Percentiles rank a stretch among this genome's conserved stretches.
Evolutionary conservation across 1,139 yeast species (phyloP).

Genomic region (Blastobotrys buckinghamii): DNA sequence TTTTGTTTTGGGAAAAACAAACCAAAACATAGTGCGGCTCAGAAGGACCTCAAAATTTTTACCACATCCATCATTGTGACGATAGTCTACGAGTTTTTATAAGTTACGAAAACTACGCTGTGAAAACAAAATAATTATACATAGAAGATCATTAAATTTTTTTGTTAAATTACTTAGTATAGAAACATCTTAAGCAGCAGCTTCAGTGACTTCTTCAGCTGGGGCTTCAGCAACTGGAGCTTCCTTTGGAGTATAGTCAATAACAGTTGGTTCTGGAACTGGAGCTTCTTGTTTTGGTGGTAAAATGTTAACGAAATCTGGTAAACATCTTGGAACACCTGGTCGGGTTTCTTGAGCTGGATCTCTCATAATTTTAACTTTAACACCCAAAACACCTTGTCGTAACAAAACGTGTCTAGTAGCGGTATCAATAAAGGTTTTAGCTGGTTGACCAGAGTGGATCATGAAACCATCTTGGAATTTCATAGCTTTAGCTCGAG

Average conservation of each 20-base stretch:
- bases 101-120: too few relatives aligned
- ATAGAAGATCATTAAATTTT: neutral
- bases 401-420: constrained; percentile 99
- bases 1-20: too few relatives aligned
- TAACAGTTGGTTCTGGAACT: constrained; percentile 78
- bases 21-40: too few relatives aligned
- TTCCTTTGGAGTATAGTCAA: constrained; percentile 30
- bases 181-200: constrained; percentile 2
- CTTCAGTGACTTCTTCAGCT: constrained; percentile 14
- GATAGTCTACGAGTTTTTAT: too few relatives aligned
- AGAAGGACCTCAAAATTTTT: too few relatives aligned
- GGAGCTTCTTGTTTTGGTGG: constrained; percentile 98
- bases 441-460: constrained; percentile 99
- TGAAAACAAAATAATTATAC: neutral
- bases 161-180: neutral
- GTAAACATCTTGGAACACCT: constrained; percentile 86
- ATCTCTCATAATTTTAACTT: constrained; percentile 99
- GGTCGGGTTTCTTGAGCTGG: constrained; percentile 77
- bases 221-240: constrained; percentile 23
- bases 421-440: constrained; percentile 96
- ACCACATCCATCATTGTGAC: too few relatives aligned
- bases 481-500: constrained; percentile 99
- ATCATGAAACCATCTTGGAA: constrained; percentile 99
- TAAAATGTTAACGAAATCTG: constrained; percentile 91
- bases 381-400: constrained; percentile 99